These are phyloP conservation scores for Lachnellula subtilissima DNA, from an alignment of 2,329 filamentous ascomycete species.

Conservation along the genomic window DNA sequence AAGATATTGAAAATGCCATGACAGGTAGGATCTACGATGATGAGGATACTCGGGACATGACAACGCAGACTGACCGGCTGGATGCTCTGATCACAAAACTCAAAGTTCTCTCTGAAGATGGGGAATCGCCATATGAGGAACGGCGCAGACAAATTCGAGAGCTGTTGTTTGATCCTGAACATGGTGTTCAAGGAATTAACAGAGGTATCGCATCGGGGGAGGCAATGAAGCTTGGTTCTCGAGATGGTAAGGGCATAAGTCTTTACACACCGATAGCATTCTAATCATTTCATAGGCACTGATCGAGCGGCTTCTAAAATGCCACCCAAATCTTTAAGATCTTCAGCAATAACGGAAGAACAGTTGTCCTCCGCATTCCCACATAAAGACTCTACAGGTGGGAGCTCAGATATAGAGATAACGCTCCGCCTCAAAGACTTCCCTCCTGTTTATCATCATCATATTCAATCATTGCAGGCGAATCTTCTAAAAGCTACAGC, in stretches of 20 bases:
- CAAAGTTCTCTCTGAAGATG: background rate
- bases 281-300: background rate
- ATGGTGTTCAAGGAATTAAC: background rate
- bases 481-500: background rate
- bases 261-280: no score
- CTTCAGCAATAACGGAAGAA: background rate
- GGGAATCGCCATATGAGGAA: constrained; percentile 11
- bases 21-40: background rate
- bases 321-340: background rate
- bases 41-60: background rate
- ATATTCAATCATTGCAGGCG: background rate
- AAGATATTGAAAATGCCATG: background rate
- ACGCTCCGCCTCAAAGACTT: constrained; percentile 29
- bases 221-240: background rate
- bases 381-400: background rate
- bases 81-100: constrained; percentile 5
- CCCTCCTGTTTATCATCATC: background rate
- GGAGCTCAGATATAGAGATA: background rate
- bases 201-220: background rate
- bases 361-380: background rate
- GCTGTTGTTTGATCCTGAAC: constrained; percentile 1
- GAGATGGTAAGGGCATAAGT: constrained; percentile 14
- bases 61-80: constrained; percentile 3
- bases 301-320: background rate
- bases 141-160: constrained; percentile 5